phyloP scores from a whole-genome alignment of 2,329 filamentous ascomycete species.

The Apiospora hydei region DNA sequence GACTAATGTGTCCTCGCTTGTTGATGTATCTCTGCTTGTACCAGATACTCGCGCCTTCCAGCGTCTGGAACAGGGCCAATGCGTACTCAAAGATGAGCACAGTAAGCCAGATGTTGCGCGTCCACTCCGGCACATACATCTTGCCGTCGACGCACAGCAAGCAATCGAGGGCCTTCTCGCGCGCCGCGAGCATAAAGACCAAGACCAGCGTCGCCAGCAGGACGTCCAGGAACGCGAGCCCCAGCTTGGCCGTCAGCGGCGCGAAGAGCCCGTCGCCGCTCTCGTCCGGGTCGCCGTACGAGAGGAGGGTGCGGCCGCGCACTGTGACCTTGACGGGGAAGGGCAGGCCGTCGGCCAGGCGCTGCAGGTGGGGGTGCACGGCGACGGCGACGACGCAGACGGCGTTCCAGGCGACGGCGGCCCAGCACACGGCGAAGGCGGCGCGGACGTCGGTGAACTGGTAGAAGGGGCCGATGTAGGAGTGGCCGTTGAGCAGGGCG shows the following conservation, averaged over 20 bases:
- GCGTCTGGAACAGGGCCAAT: slow-evolving; percentile 23
- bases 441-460: slow-evolving; percentile 7
- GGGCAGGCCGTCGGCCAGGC: slow-evolving; percentile 27
- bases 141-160: background rate
- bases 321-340: slow-evolving; percentile 27
- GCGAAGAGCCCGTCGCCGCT: slow-evolving; percentile 27
- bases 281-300: slow-evolving; percentile 27
- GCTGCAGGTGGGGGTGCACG: slow-evolving; percentile 28
- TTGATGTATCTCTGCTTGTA: slow-evolving; percentile 26
- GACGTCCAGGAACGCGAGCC: slow-evolving; percentile 20
- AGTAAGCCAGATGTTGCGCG: slow-evolving; percentile 26
- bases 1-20: slow-evolving; percentile 28
- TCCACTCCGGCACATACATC: slow-evolving; percentile 23
- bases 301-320: slow-evolving; percentile 23
- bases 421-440: slow-evolving; percentile 25
- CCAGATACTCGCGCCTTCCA: slow-evolving; percentile 28
- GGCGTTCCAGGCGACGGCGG: slow-evolving; percentile 26
- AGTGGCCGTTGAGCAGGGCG: slow-evolving; percentile 23
- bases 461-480: slow-evolving; percentile 24
- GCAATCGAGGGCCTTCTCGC: slow-evolving; percentile 26
- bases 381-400: slow-evolving; percentile 25
- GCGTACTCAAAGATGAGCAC: slow-evolving; percentile 25
- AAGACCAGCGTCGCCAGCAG: slow-evolving; percentile 26
- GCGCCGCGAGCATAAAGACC: slow-evolving; percentile 23
- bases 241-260: slow-evolving; percentile 26